A percentile compares a stretch with the other conserved stretches of the same genome.
Evolutionary conservation across 192 early-diverging fungal genomes (phyloP).

Genomic region (Entrophospora sp.): DNA sequence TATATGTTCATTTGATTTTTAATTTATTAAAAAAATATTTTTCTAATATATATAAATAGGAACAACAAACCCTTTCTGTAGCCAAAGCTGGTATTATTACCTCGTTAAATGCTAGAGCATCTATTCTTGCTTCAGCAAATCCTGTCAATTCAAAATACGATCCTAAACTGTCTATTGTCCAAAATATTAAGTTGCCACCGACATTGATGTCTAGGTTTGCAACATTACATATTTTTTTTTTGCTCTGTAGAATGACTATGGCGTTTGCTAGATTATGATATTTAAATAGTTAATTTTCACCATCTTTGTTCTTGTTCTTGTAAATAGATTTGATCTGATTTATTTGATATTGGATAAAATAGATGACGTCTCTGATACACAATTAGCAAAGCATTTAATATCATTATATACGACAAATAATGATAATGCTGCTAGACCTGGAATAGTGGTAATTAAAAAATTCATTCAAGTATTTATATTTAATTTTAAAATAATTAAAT

Average conservation of each 20-base stretch:
- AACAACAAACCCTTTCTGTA: conserved; percentile 96
- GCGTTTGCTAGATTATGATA: neutral
- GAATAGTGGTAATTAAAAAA: conserved; percentile 31
- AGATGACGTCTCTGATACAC: conserved; percentile 76
- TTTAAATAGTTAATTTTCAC: neutral
- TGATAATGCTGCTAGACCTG: conserved; percentile 31
- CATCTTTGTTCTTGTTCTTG: too few species aligned
- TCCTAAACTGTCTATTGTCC: conserved; percentile 66
- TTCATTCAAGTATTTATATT: neutral
- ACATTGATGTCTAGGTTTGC: conserved; percentile 78
- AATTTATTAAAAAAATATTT: neutral
- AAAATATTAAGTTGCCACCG: conserved; percentile 87
- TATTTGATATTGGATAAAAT: conserved; percentile 87
- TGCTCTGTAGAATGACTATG: neutral
- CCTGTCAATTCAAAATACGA: conserved; percentile 89
- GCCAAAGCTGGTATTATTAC: conserved; percentile 99
- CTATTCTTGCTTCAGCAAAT: conserved; percentile 90
- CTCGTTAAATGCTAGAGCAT: conserved; percentile 92
- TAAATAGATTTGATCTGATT: conserved; percentile 78
- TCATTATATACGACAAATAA: conserved; percentile 72
- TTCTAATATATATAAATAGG: conserved; percentile 35
- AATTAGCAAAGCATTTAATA: conserved; percentile 82
- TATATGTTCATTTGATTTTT: neutral
- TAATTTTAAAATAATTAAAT: neutral
- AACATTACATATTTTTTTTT: neutral